A percentile compares a stretch with the other conserved stretches of the same genome.
These are phyloP conservation scores for Cadophora gregata DNA, from an alignment of 2,329 filamentous ascomycete genomes.

Conservation along the genomic window DNA sequence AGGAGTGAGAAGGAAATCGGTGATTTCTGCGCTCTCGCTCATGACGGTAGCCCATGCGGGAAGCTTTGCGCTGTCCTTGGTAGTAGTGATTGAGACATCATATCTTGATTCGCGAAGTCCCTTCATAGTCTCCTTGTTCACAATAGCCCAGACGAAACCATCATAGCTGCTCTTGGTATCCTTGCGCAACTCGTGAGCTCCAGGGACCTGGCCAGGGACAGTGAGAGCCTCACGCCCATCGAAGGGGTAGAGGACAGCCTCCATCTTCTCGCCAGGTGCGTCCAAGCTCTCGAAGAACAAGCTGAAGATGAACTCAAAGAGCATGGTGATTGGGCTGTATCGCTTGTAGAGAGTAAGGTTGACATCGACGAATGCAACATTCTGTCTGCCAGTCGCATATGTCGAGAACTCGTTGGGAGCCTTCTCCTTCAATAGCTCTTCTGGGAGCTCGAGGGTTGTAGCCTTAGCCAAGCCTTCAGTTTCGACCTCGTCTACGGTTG, in stretches of 20 bases:
- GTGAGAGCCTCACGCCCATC: conserved; percentile 87
- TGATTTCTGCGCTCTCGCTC: conserved; percentile 96
- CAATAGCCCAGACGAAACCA: conserved; percentile 91
- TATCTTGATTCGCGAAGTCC: conserved; percentile 89
- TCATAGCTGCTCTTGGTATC: conserved; percentile 76
- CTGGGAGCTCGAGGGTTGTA: conserved; percentile 50
- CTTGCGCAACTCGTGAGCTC: conserved; percentile 60
- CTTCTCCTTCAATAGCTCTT: conserved; percentile 80
- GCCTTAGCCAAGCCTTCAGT: conserved; percentile 48
- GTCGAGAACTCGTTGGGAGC: conserved; percentile 83
- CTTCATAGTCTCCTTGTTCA: conserved; percentile 96
- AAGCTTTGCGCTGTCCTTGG: conserved; percentile 90
- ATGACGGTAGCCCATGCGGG: conserved; percentile 91
- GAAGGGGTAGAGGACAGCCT: conserved; percentile 84
- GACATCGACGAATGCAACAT: conserved; percentile 88
- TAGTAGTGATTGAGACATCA: conserved; percentile 89
- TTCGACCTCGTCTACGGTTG: conserved; percentile 53
- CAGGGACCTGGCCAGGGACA: conserved; percentile 67
- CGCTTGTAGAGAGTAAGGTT: conserved; percentile 47
- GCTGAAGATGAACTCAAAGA: conserved; percentile 71
- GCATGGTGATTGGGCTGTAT: conserved; percentile 40
- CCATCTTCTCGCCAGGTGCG: conserved; percentile 72
- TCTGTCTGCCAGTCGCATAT: conserved; percentile 91
- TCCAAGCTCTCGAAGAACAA: conserved; percentile 83
- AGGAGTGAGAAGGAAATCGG: conserved; percentile 83